Conservation (phyloP, 192 early-diverging fungal genomes). For the Geranomyces variabilis region DNA sequence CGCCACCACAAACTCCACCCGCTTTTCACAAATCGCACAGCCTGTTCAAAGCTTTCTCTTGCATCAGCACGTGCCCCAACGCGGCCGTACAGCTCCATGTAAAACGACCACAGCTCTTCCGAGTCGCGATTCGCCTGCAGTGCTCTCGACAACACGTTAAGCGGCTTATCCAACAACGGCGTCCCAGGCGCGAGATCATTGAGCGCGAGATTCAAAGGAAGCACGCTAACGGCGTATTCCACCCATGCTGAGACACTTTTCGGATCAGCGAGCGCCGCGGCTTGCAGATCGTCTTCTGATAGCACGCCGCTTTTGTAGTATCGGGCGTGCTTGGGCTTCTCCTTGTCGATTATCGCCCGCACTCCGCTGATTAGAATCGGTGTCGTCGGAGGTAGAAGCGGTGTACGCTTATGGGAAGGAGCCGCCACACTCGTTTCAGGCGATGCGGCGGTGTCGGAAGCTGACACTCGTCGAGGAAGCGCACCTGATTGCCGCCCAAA, state of each 20-base stretch:
- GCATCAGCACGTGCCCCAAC: slow-evolving; percentile 4
- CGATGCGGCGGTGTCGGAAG: too few species aligned
- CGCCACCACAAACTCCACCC: slow-evolving; percentile 22
- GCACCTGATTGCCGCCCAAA: too few species aligned
- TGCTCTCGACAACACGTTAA: slow-evolving; percentile 29
- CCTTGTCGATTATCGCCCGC: slow-evolving; percentile 1
- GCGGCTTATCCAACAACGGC: slow-evolving; percentile 8
- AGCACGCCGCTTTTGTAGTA: slow-evolving; percentile 14
- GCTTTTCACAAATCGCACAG: slow-evolving; percentile 23
- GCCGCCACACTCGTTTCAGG: not conserved
- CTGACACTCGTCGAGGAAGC: too few species aligned
- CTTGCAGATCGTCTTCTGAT: slow-evolving; percentile 27
- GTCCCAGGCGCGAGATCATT: slow-evolving; percentile 13
- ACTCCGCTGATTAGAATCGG: slow-evolving; percentile 20
- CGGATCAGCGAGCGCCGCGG: slow-evolving; percentile 9
- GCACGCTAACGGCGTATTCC: slow-evolving; percentile 14
- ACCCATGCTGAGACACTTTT: slow-evolving; percentile 32
- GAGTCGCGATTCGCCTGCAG: slow-evolving; percentile 27
- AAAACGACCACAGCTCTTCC: slow-evolving; percentile 35
- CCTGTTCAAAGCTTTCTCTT: slow-evolving; percentile 32
- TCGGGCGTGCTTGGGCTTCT: not conserved
- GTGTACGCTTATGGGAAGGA: not conserved
- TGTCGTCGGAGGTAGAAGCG: not conserved
- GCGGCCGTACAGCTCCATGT: slow-evolving; percentile 35
- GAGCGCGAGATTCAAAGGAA: slow-evolving; percentile 24